Base-by-base conservation (phyloP, 805 yeast genomes). In the Jamesozyma rosinii region DNA sequence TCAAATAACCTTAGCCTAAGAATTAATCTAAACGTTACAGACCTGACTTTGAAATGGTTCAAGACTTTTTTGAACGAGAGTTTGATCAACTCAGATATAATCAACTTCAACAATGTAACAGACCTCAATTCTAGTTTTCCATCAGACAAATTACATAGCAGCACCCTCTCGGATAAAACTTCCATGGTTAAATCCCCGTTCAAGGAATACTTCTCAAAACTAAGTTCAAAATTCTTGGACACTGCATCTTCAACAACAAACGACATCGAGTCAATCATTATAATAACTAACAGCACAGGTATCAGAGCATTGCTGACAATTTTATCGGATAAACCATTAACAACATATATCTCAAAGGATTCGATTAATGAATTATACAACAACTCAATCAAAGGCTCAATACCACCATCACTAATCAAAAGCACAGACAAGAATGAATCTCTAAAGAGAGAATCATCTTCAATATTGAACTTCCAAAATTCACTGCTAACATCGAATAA, bases 231-330 rank as follows among this genome's bases (percentile, higher is more conserved):
- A 42, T 62, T 60, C 39, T 11, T n/a, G 9, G n/a, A 29, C n/a
- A 5, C 51, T 5, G 35, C 27, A 5, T 6, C 40, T 26, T 35
- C 31, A 15, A 32, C 39, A n/a, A 26, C 35, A 26, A 27, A 43
- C 9, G 29, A 37, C 5, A 33, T 53, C 9, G 61, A 57, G 17
- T 49, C 63, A 6, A 56, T 62, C 3, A 47, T 55, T 14, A 53
- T 62, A 3, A 49, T 62, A 1, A 59, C 65, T 9, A 61, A 62
- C 38, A 54, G 52, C 41, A 60, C 64, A 1, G 66, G 66, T 19
- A 58, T 62, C 6, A 59, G 57, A 42, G 66, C 66, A 3, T 49
- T 62, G 32, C 44, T 62, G 37, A 62, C 66, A 1, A 58, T 62
- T 13, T 41, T 62, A 20, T 57, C 64, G 1, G 66, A 62, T 46